These are phyloP conservation scores for Phoma sp. DNA, from an alignment of 2,329 filamentous ascomycete species.

Conservation along the genomic window DNA sequence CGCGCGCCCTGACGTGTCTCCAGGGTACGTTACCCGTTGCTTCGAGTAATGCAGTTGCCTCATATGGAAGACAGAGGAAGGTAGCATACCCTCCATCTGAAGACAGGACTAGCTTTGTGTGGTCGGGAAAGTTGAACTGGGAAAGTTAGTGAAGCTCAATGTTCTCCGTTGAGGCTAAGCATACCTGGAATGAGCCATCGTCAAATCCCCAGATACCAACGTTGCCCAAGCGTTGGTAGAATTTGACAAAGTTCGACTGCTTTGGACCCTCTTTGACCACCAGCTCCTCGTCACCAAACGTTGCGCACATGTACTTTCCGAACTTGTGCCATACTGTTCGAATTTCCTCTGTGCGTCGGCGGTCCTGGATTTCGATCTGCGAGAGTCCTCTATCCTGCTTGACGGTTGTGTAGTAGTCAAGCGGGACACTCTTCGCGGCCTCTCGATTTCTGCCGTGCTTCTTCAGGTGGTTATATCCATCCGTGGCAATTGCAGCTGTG, in stretches of 20 bases:
- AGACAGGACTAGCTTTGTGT: constrained; percentile 83
- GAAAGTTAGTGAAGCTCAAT: not conserved
- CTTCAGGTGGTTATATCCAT: constrained; percentile 73
- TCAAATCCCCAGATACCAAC: constrained; percentile 83
- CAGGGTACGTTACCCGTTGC: constrained; percentile 67
- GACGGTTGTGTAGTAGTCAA: constrained; percentile 78
- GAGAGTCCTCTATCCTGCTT: constrained; percentile 66
- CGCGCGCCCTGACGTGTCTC: constrained; percentile 71
- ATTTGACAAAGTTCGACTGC: constrained; percentile 67
- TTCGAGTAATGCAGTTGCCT: constrained; percentile 70
- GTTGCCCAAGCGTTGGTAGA: constrained; percentile 81
- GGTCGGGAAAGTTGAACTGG: constrained; percentile 85
- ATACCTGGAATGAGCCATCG: constrained; percentile 77
- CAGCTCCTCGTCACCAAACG: constrained; percentile 53
- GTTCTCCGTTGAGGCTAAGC: constrained; percentile 13
- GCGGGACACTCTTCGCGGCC: constrained; percentile 48
- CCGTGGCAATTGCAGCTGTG: constrained; percentile 72
- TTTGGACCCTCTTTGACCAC: constrained; percentile 54
- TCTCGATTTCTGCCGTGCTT: constrained; percentile 67
- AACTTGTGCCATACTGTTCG: constrained; percentile 71
- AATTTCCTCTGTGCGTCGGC: constrained; percentile 62
- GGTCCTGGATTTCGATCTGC: constrained; percentile 65
- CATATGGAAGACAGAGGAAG: constrained; percentile 76
- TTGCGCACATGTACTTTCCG: constrained; percentile 69
- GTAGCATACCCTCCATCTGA: constrained; percentile 76